phyloP scores from a whole-genome alignment of 179 eudicot genomes.

The Corrigiola litoralis region DNA sequence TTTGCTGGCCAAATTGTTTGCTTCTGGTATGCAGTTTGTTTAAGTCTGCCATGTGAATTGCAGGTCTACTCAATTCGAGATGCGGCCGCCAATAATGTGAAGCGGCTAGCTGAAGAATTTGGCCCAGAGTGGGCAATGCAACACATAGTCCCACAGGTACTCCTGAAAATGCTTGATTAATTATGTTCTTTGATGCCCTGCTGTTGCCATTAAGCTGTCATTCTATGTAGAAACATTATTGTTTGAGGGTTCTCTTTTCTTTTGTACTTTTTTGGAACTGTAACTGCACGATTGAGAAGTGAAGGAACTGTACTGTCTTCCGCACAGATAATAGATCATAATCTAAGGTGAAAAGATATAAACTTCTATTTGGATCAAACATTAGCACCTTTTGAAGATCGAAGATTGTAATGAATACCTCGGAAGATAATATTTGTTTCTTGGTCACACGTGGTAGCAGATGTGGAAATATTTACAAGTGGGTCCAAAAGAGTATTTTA shows the following conservation, averaged over 20 bases:
- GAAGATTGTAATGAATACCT: too few species aligned
- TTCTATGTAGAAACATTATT: not conserved
- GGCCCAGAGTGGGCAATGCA: conserved; percentile 99
- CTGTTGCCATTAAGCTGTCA: not conserved
- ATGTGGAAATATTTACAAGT: too few species aligned
- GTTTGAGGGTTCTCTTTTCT: not conserved
- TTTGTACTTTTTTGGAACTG: too few species aligned
- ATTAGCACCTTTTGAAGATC: too few species aligned
- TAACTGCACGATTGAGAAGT: too few species aligned
- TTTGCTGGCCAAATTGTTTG: not conserved
- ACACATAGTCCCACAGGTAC: conserved; percentile 91
- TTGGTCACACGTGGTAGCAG: too few species aligned
- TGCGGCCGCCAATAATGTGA: conserved; percentile 90
- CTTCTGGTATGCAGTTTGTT: conserved; percentile 3
- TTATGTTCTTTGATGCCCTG: not conserved
- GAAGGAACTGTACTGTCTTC: too few species aligned
- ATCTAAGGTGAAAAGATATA: too few species aligned
- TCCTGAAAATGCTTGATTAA: not conserved
- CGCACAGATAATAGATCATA: too few species aligned
- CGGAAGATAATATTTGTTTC: too few species aligned
- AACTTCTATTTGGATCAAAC: too few species aligned
- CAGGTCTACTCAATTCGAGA: conserved; percentile 94
- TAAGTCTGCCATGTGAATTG: conserved; percentile 7
- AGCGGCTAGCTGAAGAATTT: conserved; percentile 96
- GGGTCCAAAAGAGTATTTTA: too few species aligned